phyloP scores from a whole-genome alignment of 768 basidiomycete species.

The Psilocybe azurescens region DNA sequence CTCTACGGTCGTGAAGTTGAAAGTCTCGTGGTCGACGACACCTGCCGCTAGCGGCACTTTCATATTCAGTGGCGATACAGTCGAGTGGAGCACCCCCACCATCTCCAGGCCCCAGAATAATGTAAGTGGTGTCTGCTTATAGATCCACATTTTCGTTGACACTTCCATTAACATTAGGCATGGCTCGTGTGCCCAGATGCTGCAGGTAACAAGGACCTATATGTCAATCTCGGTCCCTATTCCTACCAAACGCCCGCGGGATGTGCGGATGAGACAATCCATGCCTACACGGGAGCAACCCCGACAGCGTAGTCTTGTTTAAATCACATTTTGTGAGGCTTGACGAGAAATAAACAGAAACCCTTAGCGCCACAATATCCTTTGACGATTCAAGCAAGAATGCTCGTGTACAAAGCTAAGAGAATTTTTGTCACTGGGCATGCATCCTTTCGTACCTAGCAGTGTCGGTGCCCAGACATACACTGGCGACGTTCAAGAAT shows the following conservation, averaged over 20 bases:
- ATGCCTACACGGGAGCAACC: constrained; percentile 62
- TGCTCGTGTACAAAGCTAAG: not conserved
- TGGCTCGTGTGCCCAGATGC: constrained; percentile 64
- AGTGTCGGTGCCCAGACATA: not conserved
- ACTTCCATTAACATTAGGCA: constrained; percentile 34
- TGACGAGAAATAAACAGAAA: not conserved
- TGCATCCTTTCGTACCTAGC: not conserved
- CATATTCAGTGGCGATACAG: constrained; percentile 60
- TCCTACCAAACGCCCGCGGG: constrained; percentile 61
- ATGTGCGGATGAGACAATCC: constrained; percentile 63
- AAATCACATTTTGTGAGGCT: not conserved
- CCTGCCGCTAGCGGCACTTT: constrained; percentile 56
- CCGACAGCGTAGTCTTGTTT: constrained; percentile 13
- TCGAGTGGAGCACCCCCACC: constrained; percentile 59
- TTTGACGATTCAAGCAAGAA: not conserved
- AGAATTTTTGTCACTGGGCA: no score
- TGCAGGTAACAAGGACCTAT: constrained; percentile 46
- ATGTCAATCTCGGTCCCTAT: constrained; percentile 61
- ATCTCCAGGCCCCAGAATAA: constrained; percentile 58
- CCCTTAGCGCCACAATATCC: not conserved
- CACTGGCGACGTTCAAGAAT: no score
- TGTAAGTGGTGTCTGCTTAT: constrained; percentile 32
- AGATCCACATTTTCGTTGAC: constrained; percentile 4
- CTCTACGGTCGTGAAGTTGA: constrained; percentile 52
- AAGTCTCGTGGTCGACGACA: constrained; percentile 51